Conservation (phyloP, 805 yeast genomes). For the Wickerhamomyces strasburgensis region DNA sequence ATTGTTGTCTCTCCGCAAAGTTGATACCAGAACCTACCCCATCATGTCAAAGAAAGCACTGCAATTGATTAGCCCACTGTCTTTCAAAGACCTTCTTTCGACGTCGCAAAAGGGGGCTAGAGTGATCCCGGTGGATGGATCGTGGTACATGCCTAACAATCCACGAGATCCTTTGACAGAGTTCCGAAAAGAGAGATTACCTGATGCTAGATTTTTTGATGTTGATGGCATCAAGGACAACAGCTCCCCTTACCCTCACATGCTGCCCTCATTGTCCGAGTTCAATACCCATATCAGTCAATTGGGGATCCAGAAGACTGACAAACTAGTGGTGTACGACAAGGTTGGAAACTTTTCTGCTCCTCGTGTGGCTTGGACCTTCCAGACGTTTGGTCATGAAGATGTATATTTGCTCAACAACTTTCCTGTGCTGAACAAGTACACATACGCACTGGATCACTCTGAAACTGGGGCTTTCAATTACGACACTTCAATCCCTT, state of each 20-base stretch:
- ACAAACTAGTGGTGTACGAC: conserved; percentile 77
- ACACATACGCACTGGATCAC: conserved; percentile 42
- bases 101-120: conserved; percentile 20
- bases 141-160: conserved; percentile 87
- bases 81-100: conserved; percentile 21
- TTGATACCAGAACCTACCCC: no score
- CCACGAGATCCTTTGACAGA: conserved; percentile 58
- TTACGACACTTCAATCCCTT: conserved; percentile 23
- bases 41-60: conserved; percentile 24
- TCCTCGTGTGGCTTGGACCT: conserved; percentile 91
- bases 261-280: conserved; percentile 63
- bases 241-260: conserved; percentile 73
- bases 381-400: conserved; percentile 73
- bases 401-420: conserved; percentile 68
- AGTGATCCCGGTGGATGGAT: conserved; percentile 69
- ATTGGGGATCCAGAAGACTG: conserved; percentile 52
- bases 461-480: conserved; percentile 12
- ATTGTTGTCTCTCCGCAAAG: no score
- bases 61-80: conserved; percentile 21
- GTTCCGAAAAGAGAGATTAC: conserved; percentile 53
- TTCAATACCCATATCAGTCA: conserved; percentile 51
- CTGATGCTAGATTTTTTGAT: conserved; percentile 69
- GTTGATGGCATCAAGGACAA: conserved; percentile 64
- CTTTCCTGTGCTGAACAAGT: conserved; percentile 45
- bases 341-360: conserved; percentile 78